Evolutionary conservation across 1,284 basidiomycete species (phyloP).

Genomic region (Irpex rosettiformis): DNA sequence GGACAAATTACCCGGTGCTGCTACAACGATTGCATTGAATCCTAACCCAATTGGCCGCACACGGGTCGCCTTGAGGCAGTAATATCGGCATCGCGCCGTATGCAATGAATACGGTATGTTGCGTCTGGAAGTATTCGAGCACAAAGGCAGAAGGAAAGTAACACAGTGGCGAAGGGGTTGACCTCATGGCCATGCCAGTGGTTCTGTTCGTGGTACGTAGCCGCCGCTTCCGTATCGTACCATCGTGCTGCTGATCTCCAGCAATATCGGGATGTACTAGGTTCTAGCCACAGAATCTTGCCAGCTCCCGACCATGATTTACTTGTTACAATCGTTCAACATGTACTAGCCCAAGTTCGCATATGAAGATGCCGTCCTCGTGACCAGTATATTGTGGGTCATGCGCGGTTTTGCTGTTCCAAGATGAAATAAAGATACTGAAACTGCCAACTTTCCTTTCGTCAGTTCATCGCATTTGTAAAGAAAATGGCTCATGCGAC

Average conservation of each 20-base stretch:
- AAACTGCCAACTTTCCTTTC: too few species aligned
- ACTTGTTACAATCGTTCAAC: too few species aligned
- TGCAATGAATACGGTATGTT: not conserved
- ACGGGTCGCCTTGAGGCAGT: not conserved
- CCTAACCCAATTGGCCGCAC: not conserved
- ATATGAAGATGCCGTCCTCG: too few species aligned
- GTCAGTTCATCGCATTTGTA: not conserved
- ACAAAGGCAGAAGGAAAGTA: not conserved
- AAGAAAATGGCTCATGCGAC: not conserved
- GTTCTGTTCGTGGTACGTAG: not conserved
- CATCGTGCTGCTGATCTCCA: too few species aligned
- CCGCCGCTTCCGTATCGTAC: not conserved
- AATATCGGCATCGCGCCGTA: not conserved
- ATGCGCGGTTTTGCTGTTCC: not conserved
- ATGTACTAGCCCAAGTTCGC: too few species aligned
- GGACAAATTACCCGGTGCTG: not conserved
- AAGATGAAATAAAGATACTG: not conserved
- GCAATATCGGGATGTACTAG: too few species aligned
- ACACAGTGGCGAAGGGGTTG: not conserved
- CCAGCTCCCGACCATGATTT: too few species aligned
- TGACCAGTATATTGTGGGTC: too few species aligned
- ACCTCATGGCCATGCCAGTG: not conserved
- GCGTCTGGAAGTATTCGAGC: not conserved
- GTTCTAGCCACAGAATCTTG: too few species aligned
- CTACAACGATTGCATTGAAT: too few species aligned